Percentiles rank a stretch among this genome's conserved stretches.
Conservation (phyloP, 495 filamentous ascomycete species). For the Aspergillus wentii region DNA sequence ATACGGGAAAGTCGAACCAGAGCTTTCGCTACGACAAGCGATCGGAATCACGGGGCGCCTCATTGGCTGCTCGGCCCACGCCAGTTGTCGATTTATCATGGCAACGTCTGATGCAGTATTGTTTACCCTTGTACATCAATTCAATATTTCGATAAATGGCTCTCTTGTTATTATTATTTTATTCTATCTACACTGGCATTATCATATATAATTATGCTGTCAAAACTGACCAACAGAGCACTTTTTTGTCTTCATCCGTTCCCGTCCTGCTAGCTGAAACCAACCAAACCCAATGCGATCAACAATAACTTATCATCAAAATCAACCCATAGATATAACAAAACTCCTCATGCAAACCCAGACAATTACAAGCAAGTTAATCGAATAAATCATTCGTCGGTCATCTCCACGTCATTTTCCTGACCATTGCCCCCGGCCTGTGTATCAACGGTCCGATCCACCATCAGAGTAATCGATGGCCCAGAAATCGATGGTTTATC, state of each 20-base stretch:
- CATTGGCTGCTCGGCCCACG: conserved; percentile 36
- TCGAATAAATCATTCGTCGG: not conserved
- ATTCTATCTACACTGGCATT: no score
- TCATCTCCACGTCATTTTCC: conserved; percentile 57
- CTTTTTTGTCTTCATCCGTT: no score
- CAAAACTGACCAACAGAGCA: no score
- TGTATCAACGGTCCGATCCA: conserved; percentile 28
- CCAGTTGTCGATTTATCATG: no score
- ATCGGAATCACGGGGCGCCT: conserved; percentile 42
- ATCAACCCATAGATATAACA: conserved; percentile 1
- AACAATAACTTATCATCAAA: no score
- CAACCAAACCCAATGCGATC: no score
- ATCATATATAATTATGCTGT: no score
- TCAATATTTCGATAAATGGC: no score
- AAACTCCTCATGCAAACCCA: conserved; percentile 9
- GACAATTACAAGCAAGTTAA: conserved; percentile 5
- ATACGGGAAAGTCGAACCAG: conserved; percentile 34
- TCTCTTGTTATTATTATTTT: no score
- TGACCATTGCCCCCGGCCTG: conserved; percentile 6
- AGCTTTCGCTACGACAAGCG: conserved; percentile 40
- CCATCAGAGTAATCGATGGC: conserved; percentile 31
- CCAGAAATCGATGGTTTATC: conserved; percentile 22
- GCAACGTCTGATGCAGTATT: no score
- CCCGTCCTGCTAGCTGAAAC: no score
- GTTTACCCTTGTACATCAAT: no score